Conservation (phyloP, 352 stramenopile species). For the Bremia lactucae region DNA sequence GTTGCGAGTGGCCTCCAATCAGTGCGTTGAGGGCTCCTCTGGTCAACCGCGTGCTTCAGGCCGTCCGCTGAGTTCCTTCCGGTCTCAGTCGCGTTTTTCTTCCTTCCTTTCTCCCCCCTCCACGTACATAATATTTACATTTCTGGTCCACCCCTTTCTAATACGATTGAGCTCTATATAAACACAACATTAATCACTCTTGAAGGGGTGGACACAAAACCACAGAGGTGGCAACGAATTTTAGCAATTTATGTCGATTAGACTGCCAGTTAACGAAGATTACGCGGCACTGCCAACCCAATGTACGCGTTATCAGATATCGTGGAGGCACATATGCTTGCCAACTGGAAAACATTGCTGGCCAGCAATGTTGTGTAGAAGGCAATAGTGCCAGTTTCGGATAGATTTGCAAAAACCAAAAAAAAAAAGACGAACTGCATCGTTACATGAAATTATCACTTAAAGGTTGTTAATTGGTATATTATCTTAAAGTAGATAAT, state of each 20-base stretch:
- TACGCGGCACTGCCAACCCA: constrained; percentile 6
- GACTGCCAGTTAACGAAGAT: constrained; percentile 9
- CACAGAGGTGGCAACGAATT: no score
- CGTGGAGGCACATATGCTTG: no score
- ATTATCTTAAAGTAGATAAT: no score
- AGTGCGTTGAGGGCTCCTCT: constrained; percentile 12
- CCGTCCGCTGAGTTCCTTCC: constrained; percentile 13
- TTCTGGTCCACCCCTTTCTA: constrained; percentile 8
- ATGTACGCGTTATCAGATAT: constrained; percentile 19
- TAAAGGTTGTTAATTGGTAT: no score
- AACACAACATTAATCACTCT: constrained; percentile 1
- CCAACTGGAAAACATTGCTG: no score
- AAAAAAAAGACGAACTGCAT: no score
- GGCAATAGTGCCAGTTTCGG: no score
- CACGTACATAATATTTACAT: constrained; percentile 14
- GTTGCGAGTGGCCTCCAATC: constrained; percentile 4
- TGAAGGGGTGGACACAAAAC: constrained; percentile 2
- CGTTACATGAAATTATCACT: no score
- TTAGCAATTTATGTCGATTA: constrained; percentile 6
- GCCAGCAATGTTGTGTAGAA: no score
- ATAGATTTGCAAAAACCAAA: no score
- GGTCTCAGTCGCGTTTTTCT: constrained; percentile 25
- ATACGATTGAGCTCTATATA: constrained; percentile 2
- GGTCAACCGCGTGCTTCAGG: constrained; percentile 5
- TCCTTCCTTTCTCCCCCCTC: constrained; percentile 18